These are phyloP conservation scores for Diaporthe sp. DNA, from an alignment of 2,329 filamentous ascomycete genomes.

Conservation along the genomic window DNA sequence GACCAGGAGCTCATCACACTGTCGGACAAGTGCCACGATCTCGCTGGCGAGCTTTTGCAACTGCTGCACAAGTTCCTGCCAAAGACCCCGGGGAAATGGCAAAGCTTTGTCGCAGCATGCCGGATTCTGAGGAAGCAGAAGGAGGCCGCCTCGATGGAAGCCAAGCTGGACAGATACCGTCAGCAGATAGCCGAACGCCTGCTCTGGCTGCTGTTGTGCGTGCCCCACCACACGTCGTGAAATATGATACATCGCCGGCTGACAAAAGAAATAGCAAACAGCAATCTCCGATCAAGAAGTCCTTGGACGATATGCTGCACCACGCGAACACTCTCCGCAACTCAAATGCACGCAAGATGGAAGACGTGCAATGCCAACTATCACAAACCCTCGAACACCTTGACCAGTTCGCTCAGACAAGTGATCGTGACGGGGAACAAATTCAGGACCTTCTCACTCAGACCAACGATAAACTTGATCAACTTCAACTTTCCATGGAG, in stretches of 20 bases:
- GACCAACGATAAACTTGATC: neutral
- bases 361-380: conserved; percentile 1
- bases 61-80: conserved; percentile 11
- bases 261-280: neutral
- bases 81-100: conserved; percentile 14
- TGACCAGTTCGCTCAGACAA: neutral
- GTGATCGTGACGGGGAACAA: neutral
- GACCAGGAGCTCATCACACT: neutral
- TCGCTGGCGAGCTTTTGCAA: conserved; percentile 1
- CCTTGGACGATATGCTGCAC: conserved; percentile 11
- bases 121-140: conserved; percentile 18
- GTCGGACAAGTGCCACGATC: conserved; percentile 4
- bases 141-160: neutral
- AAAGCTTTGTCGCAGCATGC: conserved; percentile 26
- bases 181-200: conserved; percentile 19
- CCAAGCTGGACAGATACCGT: neutral
- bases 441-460: neutral
- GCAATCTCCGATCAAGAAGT: conserved; percentile 21
- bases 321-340: neutral
- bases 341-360: conserved; percentile 3
- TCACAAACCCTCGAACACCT: neutral
- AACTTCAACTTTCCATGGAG: neutral
- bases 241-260: neutral
- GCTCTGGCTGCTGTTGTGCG: conserved; percentile 7
- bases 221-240: neutral